Evolutionary conservation across 306 rosid species (phyloP).

Genomic region (Vigna angularis): DNA sequence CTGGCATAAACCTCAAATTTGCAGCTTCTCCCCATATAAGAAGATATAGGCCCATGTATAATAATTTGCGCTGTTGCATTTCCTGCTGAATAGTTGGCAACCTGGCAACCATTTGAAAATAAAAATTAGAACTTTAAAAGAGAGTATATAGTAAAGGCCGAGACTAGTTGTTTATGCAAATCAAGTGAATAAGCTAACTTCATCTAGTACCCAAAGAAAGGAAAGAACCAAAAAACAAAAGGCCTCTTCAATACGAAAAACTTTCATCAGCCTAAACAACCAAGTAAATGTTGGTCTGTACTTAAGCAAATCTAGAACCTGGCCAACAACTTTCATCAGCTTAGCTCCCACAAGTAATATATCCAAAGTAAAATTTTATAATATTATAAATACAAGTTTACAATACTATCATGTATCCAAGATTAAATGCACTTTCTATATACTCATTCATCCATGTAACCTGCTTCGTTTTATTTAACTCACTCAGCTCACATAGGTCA

Average conservation of each 20-base stretch:
- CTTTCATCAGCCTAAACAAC: background rate
- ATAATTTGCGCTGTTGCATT: conserved; percentile 89
- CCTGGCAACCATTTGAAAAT: conserved; percentile 58
- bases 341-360: background rate
- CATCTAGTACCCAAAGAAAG: background rate
- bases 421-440: background rate
- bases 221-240: conserved; percentile 12
- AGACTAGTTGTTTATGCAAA: conserved; percentile 5
- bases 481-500: conserved; percentile 15
- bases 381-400: conserved; percentile 5
- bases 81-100: conserved; percentile 96
- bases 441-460: background rate
- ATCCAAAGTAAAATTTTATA: background rate
- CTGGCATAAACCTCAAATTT: conserved; percentile 98
- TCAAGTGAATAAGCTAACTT: conserved; percentile 22
- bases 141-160: conserved; percentile 21
- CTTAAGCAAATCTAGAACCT: conserved; percentile 24
- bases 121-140: conserved; percentile 22
- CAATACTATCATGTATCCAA: background rate
- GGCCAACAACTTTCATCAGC: background rate
- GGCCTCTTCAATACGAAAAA: background rate
- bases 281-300: background rate
- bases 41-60: conserved; percentile 96
- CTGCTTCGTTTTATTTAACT: conserved; percentile 13
- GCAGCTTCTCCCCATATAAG: conserved; percentile 99